Base-by-base conservation (phyloP, 2,329 filamentous ascomycete species). In the Dichotomopilus funicola region DNA sequence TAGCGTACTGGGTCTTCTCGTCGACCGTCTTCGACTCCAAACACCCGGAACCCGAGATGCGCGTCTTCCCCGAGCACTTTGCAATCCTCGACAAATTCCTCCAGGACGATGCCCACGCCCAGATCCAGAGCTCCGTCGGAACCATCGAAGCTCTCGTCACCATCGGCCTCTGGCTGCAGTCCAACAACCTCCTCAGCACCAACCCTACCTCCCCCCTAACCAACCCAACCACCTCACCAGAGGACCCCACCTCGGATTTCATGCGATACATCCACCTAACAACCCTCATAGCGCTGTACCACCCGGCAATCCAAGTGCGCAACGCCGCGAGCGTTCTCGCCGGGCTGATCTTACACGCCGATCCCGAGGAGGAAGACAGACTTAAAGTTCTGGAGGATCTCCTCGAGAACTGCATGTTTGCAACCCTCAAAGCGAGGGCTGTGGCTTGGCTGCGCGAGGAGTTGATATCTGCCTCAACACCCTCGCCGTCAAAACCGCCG, bases 401-500 rank as follows among this genome's bases (percentile, higher is more conserved):
- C 10, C 70, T 87, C 10, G 82, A 86, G 67, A 83, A 85, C 65
- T 86, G 83, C 72, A 77, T 81, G 61, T 86, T 83, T 62, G 75
- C 81, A 2, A 75, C 78, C 0, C 72, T 87, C 40, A 84, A 85
- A 65, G 83, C 80, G 7, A 82, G 80, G 43, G 83, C 82, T 0
- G 75, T 86, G 4, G 75, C 76, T 4, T 87, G 83, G 83, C 69
- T 86, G 37, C 78, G 81, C 53, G 83, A 86, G 62, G 83, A 86
- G 65, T 71, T 86, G 12, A 73, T 84, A 7, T 67, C 73, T 4
- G 76, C 79, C 3, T 54, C 48, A 1, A 3, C 49, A 2, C 49
- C 37, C 41, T 38, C 33, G 42, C 46, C 38, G 34, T 34, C 34
- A 62, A 33, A 67, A 51, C 13, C 61, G 60, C 2, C 64, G 65